These are phyloP conservation scores for Rhynchosporium graminicola DNA, from an alignment of 2,329 filamentous ascomycete genomes.

Conservation along the genomic window DNA sequence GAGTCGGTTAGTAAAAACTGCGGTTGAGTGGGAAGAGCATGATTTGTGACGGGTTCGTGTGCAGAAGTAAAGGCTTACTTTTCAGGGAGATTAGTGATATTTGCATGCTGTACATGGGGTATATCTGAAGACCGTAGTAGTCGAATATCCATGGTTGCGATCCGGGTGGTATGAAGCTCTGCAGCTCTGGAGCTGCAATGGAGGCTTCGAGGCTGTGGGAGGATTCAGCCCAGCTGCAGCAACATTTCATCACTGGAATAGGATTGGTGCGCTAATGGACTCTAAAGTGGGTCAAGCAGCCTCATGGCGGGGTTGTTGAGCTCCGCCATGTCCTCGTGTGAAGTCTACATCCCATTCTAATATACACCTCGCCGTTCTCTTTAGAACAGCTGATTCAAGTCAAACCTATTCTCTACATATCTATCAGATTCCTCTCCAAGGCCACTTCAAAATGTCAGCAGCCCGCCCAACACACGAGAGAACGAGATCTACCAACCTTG, in stretches of 20 bases:
- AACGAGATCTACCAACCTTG: conserved; percentile 27
- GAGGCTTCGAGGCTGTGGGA: background rate
- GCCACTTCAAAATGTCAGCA: conserved; percentile 15
- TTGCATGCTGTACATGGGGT: conserved; percentile 92
- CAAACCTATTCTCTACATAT: background rate
- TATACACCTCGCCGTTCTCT: too few species aligned
- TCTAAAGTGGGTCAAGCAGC: conserved; percentile 16
- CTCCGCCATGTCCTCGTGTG: conserved; percentile 1
- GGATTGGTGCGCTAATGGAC: conserved; percentile 26
- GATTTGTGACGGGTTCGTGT: background rate
- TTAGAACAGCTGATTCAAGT: background rate
- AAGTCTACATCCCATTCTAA: background rate
- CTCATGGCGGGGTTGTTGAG: conserved; percentile 25
- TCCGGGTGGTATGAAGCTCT: conserved; percentile 7
- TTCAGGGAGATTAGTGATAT: conserved; percentile 97
- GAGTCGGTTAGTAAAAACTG: conserved; percentile 15
- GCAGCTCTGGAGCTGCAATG: background rate
- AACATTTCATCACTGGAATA: background rate
- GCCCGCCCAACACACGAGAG: conserved; percentile 19
- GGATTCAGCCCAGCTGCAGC: background rate
- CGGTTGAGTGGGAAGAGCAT: background rate
- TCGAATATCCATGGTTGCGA: conserved; percentile 82
- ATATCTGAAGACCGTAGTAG: conserved; percentile 81
- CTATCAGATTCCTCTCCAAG: background rate
- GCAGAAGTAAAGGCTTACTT: conserved; percentile 50